Conservation (phyloP, 257 asterid species). For the Eucommia ulmoides region DNA sequence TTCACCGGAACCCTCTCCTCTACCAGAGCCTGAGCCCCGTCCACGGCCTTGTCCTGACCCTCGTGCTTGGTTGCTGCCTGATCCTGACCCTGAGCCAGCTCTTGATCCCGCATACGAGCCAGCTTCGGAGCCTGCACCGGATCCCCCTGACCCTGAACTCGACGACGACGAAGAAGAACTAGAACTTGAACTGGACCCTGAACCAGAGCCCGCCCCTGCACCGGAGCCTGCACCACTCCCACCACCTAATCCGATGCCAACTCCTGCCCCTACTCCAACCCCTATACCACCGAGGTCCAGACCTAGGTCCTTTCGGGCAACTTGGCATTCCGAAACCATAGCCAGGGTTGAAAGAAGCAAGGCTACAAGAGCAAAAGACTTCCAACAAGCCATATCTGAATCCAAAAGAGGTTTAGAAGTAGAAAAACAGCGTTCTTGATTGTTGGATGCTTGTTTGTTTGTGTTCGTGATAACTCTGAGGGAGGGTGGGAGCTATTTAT, state of each 20-base stretch:
- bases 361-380: constrained; percentile 9
- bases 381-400: too few species aligned
- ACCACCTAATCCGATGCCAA: constrained; percentile 25
- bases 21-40: not conserved
- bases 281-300: constrained; percentile 18
- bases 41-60: not conserved
- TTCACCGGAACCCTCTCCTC: not conserved
- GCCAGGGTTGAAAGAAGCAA: constrained; percentile 9
- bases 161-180: constrained; percentile 6
- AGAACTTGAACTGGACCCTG: constrained; percentile 19
- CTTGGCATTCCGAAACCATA: constrained; percentile 14
- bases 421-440: too few species aligned
- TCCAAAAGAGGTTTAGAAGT: too few species aligned
- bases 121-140: constrained; percentile 13
- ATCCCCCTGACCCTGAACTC: constrained; percentile 10
- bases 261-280: constrained; percentile 20
- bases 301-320: constrained; percentile 22
- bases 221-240: constrained; percentile 20
- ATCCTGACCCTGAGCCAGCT: constrained; percentile 9
- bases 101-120: constrained; percentile 16
- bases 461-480: too few species aligned
- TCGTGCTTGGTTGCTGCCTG: not conserved
- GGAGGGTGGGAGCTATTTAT: too few species aligned
- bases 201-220: constrained; percentile 20
- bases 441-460: too few species aligned